Evolutionary conservation across 169 alveolate species (phyloP).

Genomic region (Toxoplasma gondii): DNA sequence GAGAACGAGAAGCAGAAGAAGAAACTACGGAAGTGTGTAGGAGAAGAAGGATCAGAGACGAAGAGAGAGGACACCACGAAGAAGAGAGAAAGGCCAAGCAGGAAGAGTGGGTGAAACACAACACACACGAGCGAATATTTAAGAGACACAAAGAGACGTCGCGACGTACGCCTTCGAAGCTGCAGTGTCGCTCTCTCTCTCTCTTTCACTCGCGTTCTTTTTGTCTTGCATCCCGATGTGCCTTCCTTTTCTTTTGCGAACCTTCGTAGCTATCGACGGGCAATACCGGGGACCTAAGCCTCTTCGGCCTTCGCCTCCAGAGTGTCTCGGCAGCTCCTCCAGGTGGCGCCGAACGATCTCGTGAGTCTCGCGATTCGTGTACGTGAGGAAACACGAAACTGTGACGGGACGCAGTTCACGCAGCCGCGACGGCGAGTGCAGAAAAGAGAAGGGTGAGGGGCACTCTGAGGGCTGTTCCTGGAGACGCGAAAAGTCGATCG

Average conservation of each 20-base stretch:
- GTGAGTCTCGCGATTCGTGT: slow-evolving; percentile 85
- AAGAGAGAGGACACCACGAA: background rate
- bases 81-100: background rate
- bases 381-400: slow-evolving; percentile 83
- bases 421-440: slow-evolving; percentile 68
- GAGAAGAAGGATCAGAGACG: background rate
- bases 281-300: slow-evolving; percentile 94
- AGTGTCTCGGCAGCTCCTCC: slow-evolving; percentile 78
- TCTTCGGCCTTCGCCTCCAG: slow-evolving; percentile 78
- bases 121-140: background rate
- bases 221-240: background rate
- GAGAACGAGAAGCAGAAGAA: background rate
- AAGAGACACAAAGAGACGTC: background rate
- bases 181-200: too few species aligned
- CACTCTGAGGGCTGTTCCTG: slow-evolving; percentile 85
- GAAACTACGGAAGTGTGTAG: background rate
- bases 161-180: background rate
- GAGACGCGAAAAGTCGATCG: slow-evolving; percentile 83
- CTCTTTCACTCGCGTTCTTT: too few species aligned
- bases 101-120: background rate
- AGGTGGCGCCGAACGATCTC: slow-evolving; percentile 73
- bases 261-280: slow-evolving; percentile 84
- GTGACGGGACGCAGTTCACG: slow-evolving; percentile 35
- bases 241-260: background rate
- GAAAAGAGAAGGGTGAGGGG: slow-evolving; percentile 84